Percentiles rank a stretch among this genome's conserved stretches.
These are phyloP conservation scores for Diospyros kaki DNA, from an alignment of 148 eudicot species.

Conservation along the genomic window DNA sequence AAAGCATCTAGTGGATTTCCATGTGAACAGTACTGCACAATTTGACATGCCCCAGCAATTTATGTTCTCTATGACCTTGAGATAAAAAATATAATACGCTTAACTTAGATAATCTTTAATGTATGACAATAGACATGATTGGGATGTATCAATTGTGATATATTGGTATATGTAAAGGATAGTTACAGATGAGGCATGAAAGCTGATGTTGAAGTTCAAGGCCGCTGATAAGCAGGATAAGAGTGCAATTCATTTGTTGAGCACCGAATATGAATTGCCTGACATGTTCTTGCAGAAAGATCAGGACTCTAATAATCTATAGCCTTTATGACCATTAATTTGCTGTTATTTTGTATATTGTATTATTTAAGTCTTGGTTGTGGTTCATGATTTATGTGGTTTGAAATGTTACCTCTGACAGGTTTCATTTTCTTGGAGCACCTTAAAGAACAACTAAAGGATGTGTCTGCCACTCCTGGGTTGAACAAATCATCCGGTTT, in stretches of 20 bases:
- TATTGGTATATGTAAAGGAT: too few species aligned
- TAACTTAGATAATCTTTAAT: background rate
- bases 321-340: background rate
- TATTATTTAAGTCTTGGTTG: background rate
- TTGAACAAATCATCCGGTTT: slow-evolving; percentile 25
- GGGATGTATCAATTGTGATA: background rate
- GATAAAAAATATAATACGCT: background rate
- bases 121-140: background rate
- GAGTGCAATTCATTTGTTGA: background rate
- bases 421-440: slow-evolving; percentile 45
- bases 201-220: background rate
- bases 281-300: background rate
- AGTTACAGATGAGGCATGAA: background rate
- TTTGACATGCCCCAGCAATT: too few species aligned
- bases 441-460: slow-evolving; percentile 35
- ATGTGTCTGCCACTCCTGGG: slow-evolving; percentile 25
- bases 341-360: background rate
- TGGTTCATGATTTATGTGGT: background rate
- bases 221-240: background rate
- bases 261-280: background rate
- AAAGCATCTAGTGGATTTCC: too few species aligned
- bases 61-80: too few species aligned
- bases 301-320: background rate
- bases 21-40: too few species aligned
- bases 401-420: slow-evolving; percentile 14